These are phyloP conservation scores for Aspergillus funiculosus DNA, from an alignment of 495 filamentous ascomycete genomes.

Conservation along the genomic window DNA sequence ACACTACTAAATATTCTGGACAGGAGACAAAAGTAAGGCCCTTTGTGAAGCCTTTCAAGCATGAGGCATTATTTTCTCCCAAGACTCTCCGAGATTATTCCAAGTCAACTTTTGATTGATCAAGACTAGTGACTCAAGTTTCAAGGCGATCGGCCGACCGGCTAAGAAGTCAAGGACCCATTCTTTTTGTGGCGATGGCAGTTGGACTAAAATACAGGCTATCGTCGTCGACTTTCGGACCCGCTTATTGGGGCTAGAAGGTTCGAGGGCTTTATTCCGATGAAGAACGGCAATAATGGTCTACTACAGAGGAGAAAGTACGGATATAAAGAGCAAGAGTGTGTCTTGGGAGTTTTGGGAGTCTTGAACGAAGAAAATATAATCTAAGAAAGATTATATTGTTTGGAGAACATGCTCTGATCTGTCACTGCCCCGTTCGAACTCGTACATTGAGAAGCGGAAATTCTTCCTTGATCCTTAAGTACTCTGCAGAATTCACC, in stretches of 20 bases:
- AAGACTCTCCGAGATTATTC: not conserved
- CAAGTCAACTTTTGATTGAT: not conserved
- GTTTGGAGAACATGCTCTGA: no score
- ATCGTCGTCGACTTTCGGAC: not conserved
- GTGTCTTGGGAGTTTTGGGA: not conserved
- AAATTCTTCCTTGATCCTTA: no score
- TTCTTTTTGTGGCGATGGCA: slow-evolving; percentile 2
- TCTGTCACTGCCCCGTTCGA: no score
- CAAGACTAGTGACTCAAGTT: slow-evolving; percentile 1
- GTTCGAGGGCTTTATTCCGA: slow-evolving; percentile 1
- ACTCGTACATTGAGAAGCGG: no score
- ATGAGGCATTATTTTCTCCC: not conserved
- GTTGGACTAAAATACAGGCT: slow-evolving; percentile 9
- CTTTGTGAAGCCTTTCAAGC: not conserved
- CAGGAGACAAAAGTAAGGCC: no score
- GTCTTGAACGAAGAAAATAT: no score
- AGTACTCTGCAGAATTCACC: no score
- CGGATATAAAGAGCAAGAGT: slow-evolving; percentile 1
- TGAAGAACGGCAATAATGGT: not conserved
- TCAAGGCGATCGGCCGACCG: not conserved
- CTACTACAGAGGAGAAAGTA: not conserved
- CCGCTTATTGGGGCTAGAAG: slow-evolving; percentile 7
- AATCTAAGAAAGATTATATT: no score
- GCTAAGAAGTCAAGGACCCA: not conserved
- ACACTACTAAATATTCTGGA: not conserved